phyloP scores from a whole-genome alignment of 495 filamentous ascomycete genomes.

The Aspergillus taichungensis region DNA sequence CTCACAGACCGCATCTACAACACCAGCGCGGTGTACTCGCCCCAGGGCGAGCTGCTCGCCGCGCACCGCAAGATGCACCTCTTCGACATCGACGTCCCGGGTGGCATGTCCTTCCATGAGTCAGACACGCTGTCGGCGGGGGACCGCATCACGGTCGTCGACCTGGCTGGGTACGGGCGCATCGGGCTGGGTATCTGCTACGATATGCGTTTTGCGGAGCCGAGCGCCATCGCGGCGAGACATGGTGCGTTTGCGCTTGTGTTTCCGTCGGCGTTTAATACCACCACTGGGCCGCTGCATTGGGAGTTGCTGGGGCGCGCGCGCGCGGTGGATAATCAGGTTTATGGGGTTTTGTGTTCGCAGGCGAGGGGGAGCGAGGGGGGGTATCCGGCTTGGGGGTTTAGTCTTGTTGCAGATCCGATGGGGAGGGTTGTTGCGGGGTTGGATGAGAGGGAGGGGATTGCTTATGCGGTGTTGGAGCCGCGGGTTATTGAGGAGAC shows the following conservation, averaged over 20 bases:
- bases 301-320: constrained; percentile 79
- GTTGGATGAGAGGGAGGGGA: constrained; percentile 65
- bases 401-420: constrained; percentile 80
- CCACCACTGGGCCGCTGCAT: constrained; percentile 84
- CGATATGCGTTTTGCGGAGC: constrained; percentile 91
- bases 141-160: constrained; percentile 68
- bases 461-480: constrained; percentile 66
- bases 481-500: constrained; percentile 63
- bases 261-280: constrained; percentile 94
- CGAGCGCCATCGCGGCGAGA: constrained; percentile 82
- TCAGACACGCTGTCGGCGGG: constrained; percentile 80
- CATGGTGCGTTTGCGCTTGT: constrained; percentile 73
- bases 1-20: constrained; percentile 76
- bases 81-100: constrained; percentile 99
- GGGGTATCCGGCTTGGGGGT: constrained; percentile 83
- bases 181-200: constrained; percentile 92
- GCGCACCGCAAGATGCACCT: constrained; percentile 91
- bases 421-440: constrained; percentile 70
- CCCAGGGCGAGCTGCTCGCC: constrained; percentile 63
- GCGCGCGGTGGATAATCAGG: constrained; percentile 87
- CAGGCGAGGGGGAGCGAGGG: constrained; percentile 74
- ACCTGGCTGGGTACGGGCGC: constrained; percentile 76
- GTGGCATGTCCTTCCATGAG: constrained; percentile 85
- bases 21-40: constrained; percentile 75
- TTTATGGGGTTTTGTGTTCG: constrained; percentile 87